These are phyloP conservation scores for Wickerhamiella allomyrinae DNA, from an alignment of 805 yeast genomes.

Conservation along the genomic window DNA sequence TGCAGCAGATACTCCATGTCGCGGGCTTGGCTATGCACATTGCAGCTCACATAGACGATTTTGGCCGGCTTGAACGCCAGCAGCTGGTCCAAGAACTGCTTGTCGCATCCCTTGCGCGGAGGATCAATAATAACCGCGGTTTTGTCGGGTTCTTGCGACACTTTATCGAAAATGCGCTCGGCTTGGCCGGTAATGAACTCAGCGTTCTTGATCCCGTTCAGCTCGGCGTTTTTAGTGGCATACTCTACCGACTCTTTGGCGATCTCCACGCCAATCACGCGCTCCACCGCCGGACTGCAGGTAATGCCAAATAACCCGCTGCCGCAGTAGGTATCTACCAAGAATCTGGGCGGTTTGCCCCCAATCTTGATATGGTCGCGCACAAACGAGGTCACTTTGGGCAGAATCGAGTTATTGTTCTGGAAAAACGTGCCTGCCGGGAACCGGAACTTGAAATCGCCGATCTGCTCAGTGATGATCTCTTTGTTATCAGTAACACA, in stretches of 20 bases:
- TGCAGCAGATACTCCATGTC: slow-evolving; percentile 78
- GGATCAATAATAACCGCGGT: slow-evolving; percentile 93
- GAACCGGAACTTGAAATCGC: slow-evolving; percentile 54
- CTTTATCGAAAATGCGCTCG: slow-evolving; percentile 65
- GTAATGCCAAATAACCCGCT: slow-evolving; percentile 87
- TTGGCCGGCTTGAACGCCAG: slow-evolving; percentile 70
- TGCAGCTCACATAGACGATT: slow-evolving; percentile 91
- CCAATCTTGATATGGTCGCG: slow-evolving; percentile 45
- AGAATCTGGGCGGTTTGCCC: slow-evolving; percentile 36
- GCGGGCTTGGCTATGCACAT: slow-evolving; percentile 94
- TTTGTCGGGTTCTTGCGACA: slow-evolving; percentile 45
- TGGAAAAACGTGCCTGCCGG: slow-evolving; percentile 95
- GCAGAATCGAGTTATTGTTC: slow-evolving; percentile 83
- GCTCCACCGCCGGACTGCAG: slow-evolving; percentile 65
- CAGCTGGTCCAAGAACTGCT: slow-evolving; percentile 69
- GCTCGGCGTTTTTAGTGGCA: slow-evolving; percentile 67
- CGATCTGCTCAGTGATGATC: slow-evolving; percentile 66
- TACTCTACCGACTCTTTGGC: slow-evolving; percentile 81
- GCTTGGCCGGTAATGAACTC: slow-evolving; percentile 85
- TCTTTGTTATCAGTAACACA: slow-evolving; percentile 70
- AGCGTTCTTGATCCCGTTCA: slow-evolving; percentile 65
- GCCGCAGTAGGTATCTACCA: slow-evolving; percentile 94
- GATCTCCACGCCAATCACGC: slow-evolving; percentile 86
- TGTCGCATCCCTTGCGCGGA: slow-evolving; percentile 94
- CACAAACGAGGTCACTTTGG: slow-evolving; percentile 70